These are phyloP conservation scores for Talaromyces sp. DNA, from an alignment of 2,329 filamentous ascomycete species.

Conservation along the genomic window DNA sequence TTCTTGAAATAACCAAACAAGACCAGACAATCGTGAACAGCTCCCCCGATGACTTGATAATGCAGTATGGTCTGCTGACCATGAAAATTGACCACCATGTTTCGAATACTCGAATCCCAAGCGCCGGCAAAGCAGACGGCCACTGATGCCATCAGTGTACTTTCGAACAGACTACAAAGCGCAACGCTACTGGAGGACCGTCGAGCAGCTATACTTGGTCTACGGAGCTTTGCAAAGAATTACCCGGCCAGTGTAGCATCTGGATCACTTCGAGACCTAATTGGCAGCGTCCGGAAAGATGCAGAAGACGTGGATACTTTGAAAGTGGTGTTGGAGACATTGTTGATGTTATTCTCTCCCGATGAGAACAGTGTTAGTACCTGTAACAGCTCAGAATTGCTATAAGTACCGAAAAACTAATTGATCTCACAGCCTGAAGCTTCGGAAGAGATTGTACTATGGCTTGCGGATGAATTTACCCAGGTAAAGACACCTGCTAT, in stretches of 20 bases:
- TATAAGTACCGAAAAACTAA: constrained; percentile 4
- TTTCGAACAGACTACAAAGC: constrained; percentile 82
- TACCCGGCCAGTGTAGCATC: constrained; percentile 95
- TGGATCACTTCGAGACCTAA: constrained; percentile 82
- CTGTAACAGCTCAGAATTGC: neutral
- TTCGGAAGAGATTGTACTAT: constrained; percentile 91
- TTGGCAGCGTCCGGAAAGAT: constrained; percentile 80
- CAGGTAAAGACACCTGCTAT: constrained; percentile 55
- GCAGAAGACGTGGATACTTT: constrained; percentile 93
- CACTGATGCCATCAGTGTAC: constrained; percentile 85
- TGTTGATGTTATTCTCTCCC: constrained; percentile 84
- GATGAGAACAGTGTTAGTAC: constrained; percentile 58
- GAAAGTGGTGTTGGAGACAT: constrained; percentile 89
- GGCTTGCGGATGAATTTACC: constrained; percentile 97
- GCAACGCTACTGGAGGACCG: constrained; percentile 93
- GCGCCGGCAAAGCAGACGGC: constrained; percentile 95
- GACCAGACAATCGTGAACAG: neutral
- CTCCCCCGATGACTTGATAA: constrained; percentile 15
- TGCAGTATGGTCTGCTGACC: constrained; percentile 32
- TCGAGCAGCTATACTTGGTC: constrained; percentile 83
- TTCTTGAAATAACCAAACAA: neutral
- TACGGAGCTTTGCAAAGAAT: constrained; percentile 93
- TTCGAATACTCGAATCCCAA: constrained; percentile 62
- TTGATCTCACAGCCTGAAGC: constrained; percentile 68
- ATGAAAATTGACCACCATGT: constrained; percentile 47